Evolutionary conservation across 208 protist species (phyloP), one percentile per base, ranked within the genome.

Genomic region (Leishmania lainsoni): DNA sequence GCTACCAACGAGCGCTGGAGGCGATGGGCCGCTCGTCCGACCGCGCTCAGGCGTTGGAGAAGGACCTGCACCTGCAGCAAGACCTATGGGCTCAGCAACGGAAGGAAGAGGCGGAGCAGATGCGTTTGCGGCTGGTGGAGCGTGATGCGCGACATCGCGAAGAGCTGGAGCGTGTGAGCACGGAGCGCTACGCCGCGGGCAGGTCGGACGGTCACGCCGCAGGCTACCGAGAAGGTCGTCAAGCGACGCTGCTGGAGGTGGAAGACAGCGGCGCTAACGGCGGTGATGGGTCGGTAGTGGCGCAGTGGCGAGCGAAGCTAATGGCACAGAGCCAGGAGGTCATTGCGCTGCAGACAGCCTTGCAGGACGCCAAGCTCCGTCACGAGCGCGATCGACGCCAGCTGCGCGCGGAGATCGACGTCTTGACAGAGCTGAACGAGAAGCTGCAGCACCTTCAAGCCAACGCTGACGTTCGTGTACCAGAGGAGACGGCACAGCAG

Each of bases 1-100:
- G 91, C 75, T 96, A 96, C 80, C 91, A 95, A 49, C 86, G 85
- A 9, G 91, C 93, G 49, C 87, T 96, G 42, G 89, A 94, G 75
- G 84, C 85, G 59, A 92, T 96, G 58, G 84, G 90, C 42, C 83
- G 85, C n/a, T 89, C 87, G n/a, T 85, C 89, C 54, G 91, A 96
- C 70, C 78, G 86, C 73, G 81, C 86, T 17, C 85, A 86, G 26
- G 77, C 76, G 51, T 70, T 95, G 56, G 83, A 96, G 80, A 90
- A 76, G 35, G 90, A 96, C 73, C 48, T 94, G 42, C 81, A 66
- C 59, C 83, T 94, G 39, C 87, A 95, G 80, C 84, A 89, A 61
- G 87, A 94, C 39, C 76, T 92, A 32, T 77, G 81, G 76, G 66
- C 71, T 32, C 71, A 83, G 22, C 86, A 89, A 14, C 75, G 92